Evolutionary conservation across 2,329 filamentous ascomycete genomes (phyloP).

Genomic region (Alternaria panax): DNA sequence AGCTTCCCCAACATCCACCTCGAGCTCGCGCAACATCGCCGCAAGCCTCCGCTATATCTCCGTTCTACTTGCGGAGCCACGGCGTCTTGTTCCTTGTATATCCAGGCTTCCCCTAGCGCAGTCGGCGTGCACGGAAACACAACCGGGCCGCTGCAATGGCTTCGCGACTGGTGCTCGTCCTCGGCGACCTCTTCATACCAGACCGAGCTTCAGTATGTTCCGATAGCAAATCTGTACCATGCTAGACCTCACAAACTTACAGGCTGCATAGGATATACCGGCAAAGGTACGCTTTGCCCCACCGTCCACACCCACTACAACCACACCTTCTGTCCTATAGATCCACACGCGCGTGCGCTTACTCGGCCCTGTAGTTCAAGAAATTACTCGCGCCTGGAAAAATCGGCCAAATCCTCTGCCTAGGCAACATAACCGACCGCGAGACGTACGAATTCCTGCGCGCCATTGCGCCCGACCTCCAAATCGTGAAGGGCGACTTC

Average conservation of each 20-base stretch:
- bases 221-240: slow-evolving; percentile 6
- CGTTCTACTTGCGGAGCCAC: neutral
- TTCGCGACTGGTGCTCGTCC: slow-evolving; percentile 52
- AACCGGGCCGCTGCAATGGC: slow-evolving; percentile 42
- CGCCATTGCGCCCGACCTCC: slow-evolving; percentile 66
- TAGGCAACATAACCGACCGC: slow-evolving; percentile 65
- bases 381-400: slow-evolving; percentile 66
- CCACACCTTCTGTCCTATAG: neutral
- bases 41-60: neutral
- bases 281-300: slow-evolving; percentile 45
- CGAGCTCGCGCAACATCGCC: slow-evolving; percentile 17
- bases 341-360: slow-evolving; percentile 2
- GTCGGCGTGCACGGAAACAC: neutral
- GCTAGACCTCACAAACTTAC: slow-evolving; percentile 49
- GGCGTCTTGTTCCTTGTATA: neutral
- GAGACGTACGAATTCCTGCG: slow-evolving; percentile 66
- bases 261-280: slow-evolving; percentile 51
- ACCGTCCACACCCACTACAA: neutral
- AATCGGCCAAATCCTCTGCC: slow-evolving; percentile 65
- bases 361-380: slow-evolving; percentile 51
- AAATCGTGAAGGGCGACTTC: slow-evolving; percentile 74
- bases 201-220: slow-evolving; percentile 51
- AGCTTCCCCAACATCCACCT: slow-evolving; percentile 23
- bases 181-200: slow-evolving; percentile 55
- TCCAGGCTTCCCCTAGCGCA: neutral